These are phyloP conservation scores for Debaryomyces nepalensis DNA, from an alignment of 1,139 yeast species.

Conservation along the genomic window DNA sequence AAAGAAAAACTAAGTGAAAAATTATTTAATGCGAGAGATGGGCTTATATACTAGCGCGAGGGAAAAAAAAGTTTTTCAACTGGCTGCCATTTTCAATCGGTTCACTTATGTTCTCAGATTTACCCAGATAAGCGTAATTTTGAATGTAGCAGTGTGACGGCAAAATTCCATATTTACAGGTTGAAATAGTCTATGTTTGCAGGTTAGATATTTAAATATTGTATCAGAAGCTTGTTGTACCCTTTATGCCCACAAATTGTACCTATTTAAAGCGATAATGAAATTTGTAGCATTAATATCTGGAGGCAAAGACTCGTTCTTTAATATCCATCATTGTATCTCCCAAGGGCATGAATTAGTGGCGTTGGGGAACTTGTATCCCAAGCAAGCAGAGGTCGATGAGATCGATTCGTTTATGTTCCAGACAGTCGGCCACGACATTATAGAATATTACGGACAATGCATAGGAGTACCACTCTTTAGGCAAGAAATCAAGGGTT, in stretches of 20 bases:
- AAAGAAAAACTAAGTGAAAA: slow-evolving; percentile 20
- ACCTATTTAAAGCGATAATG: slow-evolving; percentile 56
- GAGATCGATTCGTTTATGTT: slow-evolving; percentile 96
- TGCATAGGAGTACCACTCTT: slow-evolving; percentile 83
- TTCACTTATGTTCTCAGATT: neutral
- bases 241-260: no score
- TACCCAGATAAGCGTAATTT: slow-evolving; percentile 4
- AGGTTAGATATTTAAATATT: neutral
- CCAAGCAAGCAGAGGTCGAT: slow-evolving; percentile 48
- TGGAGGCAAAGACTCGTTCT: slow-evolving; percentile 96
- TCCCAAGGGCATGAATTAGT: slow-evolving; percentile 81
- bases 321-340: slow-evolving; percentile 81
- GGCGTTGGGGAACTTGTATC: slow-evolving; percentile 85
- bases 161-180: slow-evolving; percentile 1
- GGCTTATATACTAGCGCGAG: slow-evolving; percentile 4
- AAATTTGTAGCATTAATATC: slow-evolving; percentile 89
- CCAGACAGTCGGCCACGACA: slow-evolving; percentile 96
- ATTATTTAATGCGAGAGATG: slow-evolving; percentile 7
- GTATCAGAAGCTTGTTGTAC: neutral
- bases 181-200: neutral
- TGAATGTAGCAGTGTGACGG: slow-evolving; percentile 9
- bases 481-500: slow-evolving; percentile 67
- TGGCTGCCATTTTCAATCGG: slow-evolving; percentile 9
- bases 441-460: slow-evolving; percentile 64
- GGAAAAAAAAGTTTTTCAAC: slow-evolving; percentile 16